Evolutionary conservation across 2,329 filamentous ascomycete species (phyloP).

Genomic region (Beauveria sp.): DNA sequence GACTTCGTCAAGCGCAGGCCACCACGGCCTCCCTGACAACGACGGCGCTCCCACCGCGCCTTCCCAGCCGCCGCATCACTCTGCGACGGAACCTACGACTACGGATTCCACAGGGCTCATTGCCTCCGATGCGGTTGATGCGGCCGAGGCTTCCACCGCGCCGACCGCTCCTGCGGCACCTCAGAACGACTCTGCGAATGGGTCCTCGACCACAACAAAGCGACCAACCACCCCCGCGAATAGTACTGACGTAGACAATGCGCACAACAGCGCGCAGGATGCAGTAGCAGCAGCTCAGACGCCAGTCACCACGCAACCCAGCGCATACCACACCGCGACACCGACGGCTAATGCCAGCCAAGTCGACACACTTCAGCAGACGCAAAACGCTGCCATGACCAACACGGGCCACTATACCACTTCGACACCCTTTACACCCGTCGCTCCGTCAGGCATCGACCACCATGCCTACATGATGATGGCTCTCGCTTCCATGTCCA

Average conservation of each 20-base stretch:
- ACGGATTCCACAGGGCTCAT: constrained; percentile 9
- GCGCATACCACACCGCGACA: not conserved
- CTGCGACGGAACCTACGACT: constrained; percentile 15
- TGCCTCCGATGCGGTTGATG: constrained; percentile 9
- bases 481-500: constrained; percentile 34
- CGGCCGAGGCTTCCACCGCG: not conserved
- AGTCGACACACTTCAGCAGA: constrained; percentile 13
- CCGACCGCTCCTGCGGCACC: not conserved
- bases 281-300: not conserved
- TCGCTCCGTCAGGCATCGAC: constrained; percentile 25
- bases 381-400: constrained; percentile 10
- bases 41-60: constrained; percentile 1
- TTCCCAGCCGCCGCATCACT: constrained; percentile 11
- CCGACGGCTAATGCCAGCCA: constrained; percentile 4
- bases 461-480: constrained; percentile 39
- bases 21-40: constrained; percentile 11
- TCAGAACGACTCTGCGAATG: not conserved
- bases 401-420: constrained; percentile 22
- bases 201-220: not conserved
- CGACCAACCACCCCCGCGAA: constrained; percentile 1
- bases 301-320: not conserved
- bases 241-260: not conserved
- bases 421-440: constrained; percentile 26
- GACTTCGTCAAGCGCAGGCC: constrained; percentile 47
- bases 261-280: not conserved